Conservation (phyloP, 1,139 yeast genomes). For the Taiozyma sp. region DNA sequence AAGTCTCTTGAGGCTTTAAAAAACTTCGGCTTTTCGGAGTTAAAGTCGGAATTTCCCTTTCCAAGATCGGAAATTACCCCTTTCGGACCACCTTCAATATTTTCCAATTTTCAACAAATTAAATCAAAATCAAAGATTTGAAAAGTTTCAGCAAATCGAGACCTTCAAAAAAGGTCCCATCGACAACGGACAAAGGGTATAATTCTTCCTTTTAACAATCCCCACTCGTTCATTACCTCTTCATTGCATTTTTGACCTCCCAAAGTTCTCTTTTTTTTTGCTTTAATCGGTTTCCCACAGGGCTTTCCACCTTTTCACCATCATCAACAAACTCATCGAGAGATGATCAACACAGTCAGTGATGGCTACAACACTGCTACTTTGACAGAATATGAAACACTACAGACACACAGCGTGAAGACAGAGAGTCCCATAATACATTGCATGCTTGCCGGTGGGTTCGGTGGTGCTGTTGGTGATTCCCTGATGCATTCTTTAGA, state of each 20-base stretch:
- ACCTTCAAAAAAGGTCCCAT: too few species aligned
- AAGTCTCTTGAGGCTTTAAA: too few species aligned
- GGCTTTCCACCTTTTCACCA: too few species aligned
- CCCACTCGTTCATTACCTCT: too few species aligned
- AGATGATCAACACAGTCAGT: background rate
- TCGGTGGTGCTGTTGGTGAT: slow-evolving; percentile 94
- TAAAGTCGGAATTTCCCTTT: background rate
- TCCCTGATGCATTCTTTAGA: slow-evolving; percentile 92
- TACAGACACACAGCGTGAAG: slow-evolving; percentile 3
- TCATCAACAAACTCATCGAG: background rate
- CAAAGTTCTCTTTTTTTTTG: too few species aligned
- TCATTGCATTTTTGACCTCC: too few species aligned
- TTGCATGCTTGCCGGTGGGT: slow-evolving; percentile 84
- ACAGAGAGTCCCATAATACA: slow-evolving; percentile 42
- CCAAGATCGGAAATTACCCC: background rate
- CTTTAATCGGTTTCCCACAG: too few species aligned
- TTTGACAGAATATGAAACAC: background rate
- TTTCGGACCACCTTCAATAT: background rate
- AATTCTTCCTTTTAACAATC: too few species aligned
- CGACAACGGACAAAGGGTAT: too few species aligned
- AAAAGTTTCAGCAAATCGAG: too few species aligned
- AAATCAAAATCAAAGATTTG: background rate
- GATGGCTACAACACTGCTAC: background rate
- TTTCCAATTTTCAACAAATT: background rate
- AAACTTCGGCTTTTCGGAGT: background rate